A percentile compares a stretch with the other conserved stretches of the same genome.
These are phyloP conservation scores for Talaromyces sp. DNA, from an alignment of 2,329 filamentous ascomycete species.

Conservation along the genomic window DNA sequence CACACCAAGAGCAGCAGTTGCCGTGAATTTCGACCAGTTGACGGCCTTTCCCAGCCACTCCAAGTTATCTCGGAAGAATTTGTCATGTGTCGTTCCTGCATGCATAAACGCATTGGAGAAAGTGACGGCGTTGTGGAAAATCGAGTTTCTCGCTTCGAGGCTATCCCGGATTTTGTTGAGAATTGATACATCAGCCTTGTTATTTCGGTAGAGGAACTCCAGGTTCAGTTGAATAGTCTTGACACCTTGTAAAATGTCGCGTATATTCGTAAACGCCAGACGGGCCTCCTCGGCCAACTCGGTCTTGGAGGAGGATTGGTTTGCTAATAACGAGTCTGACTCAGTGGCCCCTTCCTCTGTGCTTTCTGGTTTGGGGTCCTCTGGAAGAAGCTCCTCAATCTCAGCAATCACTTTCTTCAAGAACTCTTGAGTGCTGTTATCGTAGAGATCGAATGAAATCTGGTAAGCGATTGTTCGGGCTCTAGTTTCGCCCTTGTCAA, in stretches of 20 bases:
- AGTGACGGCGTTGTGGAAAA: slow-evolving; percentile 96
- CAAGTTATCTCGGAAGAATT: slow-evolving; percentile 96
- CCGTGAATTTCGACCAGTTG: slow-evolving; percentile 99
- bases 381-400: slow-evolving; percentile 76
- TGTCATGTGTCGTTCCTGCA: slow-evolving; percentile 94
- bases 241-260: slow-evolving; percentile 73
- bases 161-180: slow-evolving; percentile 96
- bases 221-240: slow-evolving; percentile 94
- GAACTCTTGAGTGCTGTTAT: slow-evolving; percentile 98
- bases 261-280: slow-evolving; percentile 57
- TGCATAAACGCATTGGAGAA: slow-evolving; percentile 99
- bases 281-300: slow-evolving; percentile 51
- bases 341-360: slow-evolving; percentile 57
- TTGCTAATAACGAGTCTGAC: slow-evolving; percentile 57
- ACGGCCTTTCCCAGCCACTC: slow-evolving; percentile 98
- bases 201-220: slow-evolving; percentile 94
- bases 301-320: slow-evolving; percentile 50
- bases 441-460: slow-evolving; percentile 96
- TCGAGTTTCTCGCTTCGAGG: slow-evolving; percentile 91
- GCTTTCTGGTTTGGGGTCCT: slow-evolving; percentile 42
- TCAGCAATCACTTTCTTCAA: slow-evolving; percentile 60
- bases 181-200: slow-evolving; percentile 86
- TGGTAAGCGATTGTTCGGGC: slow-evolving; percentile 89
- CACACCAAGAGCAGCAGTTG: slow-evolving; percentile 91
- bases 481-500: slow-evolving; percentile 73